Base-by-base conservation (phyloP, 2,329 filamentous ascomycete species). In the Fusarium pininemorale region DNA sequence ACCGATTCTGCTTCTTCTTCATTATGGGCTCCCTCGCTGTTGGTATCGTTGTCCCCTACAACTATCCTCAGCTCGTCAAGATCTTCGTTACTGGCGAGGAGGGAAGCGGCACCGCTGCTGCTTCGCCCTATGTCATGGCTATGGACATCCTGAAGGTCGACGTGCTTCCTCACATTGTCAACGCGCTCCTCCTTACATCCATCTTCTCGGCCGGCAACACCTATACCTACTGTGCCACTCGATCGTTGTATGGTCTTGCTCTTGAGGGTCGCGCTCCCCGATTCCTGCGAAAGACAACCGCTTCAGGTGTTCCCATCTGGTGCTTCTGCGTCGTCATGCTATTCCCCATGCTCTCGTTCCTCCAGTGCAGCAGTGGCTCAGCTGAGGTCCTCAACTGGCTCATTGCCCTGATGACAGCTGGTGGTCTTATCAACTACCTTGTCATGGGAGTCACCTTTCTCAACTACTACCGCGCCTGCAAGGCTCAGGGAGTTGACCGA, bases 1-100 rank as follows among this genome's bases (percentile, higher is more conserved):
- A 91, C 80, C 90, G 93, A 50, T 87, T 94, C 56, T 91, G 89
- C 5, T 82, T 90, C 22, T 94, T 94, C 82, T 94, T 94, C 81
- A 87, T 94, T 30, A 86, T 92, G 6, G 91, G 92, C 10, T 90
- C 91, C 5, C 84, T 95, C 3, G 87, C 86, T 35, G 88, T 93
- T 30, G 91, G 91, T 24, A 91, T 93, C 54, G 81, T 93, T 53
- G 86, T 94, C 55, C 86, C 92, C 7, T 91, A 90, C 79, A 88
- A 93, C 67, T 90, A 93, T 75, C 75, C 83, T 0, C 86, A 85
- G 18, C 83, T 94, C 66, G 53, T 26, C 11, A 89, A 88, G 3
- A 88, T 91, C 66, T 82, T 82, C 12, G 83, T 86, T 7, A 61
- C 69, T 2, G 66, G 86, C 7, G 76, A 71, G 8, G 66, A 87